Base-by-base conservation (phyloP, 768 basidiomycete genomes). In the Calocybe indica region DNA sequence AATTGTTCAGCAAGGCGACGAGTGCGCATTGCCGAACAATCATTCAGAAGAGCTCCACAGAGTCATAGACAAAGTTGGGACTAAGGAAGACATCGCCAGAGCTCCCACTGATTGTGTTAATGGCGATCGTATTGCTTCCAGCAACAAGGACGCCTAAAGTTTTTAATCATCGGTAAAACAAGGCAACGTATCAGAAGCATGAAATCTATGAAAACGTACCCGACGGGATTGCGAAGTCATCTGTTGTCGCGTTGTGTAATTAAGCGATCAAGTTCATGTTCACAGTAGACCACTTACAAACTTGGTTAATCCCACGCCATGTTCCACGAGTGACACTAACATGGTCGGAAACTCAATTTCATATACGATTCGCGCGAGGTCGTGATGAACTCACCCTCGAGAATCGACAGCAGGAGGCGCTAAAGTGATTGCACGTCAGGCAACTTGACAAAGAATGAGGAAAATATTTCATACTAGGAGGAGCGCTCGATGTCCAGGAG, bases 301-400 rank as follows among this genome's bases (percentile, higher is more conserved):
- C 60, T 65, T 71, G 63, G 45, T 74, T 74, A 29, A 70, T 37
- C 10, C 74, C 74, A 33, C 74, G 68, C 72, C 72, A 77, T 28
- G 73, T 76, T n/a, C 74, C 74, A 46, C 73, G 70, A 42, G 74
- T 75, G 34, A 77, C 69, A 42, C 72, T 70, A 40, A 11, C 29
- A 31, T 11, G 15, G 40, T 40, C 13, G 43, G 31, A 38, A 7
- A 7, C n/a, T 46, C 29, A 43, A 31, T 42, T 5, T 22, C 1
- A 22, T 22, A 22, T 22, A 22, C 22, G 22, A 22, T 22, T 22
- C 22, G 22, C 22, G 22, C 22, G 22, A 22, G 22, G 22, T 22
- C 22, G 22, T 4, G 22, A 22, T 22, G 8, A 12, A 14, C 51
- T 59, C 56, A 72, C 69, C 74, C 74, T 58, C 74, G 65, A 41